Conservation (phyloP, 495 filamentous ascomycete species). For the Pyrenula aspistea region DNA sequence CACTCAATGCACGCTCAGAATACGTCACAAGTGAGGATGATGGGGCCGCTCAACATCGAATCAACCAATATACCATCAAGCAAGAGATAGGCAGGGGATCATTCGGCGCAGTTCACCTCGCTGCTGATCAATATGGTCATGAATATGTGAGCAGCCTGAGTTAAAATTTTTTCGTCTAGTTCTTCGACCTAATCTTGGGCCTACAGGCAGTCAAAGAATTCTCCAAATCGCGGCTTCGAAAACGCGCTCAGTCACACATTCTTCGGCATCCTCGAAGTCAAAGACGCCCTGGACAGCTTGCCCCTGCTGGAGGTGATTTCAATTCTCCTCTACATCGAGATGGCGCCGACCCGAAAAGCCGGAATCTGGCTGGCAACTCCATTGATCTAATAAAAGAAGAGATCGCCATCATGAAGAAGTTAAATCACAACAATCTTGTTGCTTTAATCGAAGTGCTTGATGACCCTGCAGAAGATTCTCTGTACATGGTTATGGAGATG, state of each 20-base stretch:
- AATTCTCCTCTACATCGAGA: constrained; percentile 52
- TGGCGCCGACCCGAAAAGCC: constrained; percentile 31
- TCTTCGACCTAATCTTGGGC: background rate
- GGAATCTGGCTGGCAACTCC: constrained; percentile 57
- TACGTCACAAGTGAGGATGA: constrained; percentile 81
- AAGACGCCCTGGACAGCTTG: constrained; percentile 35
- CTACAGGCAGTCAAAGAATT: constrained; percentile 90
- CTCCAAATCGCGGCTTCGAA: constrained; percentile 85
- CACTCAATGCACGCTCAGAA: constrained; percentile 76
- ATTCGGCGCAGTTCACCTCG: constrained; percentile 88
- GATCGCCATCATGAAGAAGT: constrained; percentile 98
- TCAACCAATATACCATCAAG: constrained; percentile 91
- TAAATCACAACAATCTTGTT: constrained; percentile 89
- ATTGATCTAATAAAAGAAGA: constrained; percentile 88
- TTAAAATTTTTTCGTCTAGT: background rate
- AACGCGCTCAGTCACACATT: constrained; percentile 84
- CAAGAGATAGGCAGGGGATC: constrained; percentile 94
- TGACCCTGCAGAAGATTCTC: constrained; percentile 85
- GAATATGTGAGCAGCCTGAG: constrained; percentile 64
- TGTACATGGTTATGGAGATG: constrained; percentile 99
- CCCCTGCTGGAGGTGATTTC: constrained; percentile 37
- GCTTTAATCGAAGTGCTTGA: constrained; percentile 87
- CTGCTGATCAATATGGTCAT: constrained; percentile 77
- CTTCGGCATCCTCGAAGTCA: constrained; percentile 53
- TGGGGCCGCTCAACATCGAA: constrained; percentile 61